These are phyloP conservation scores for Lyophyllum semitale DNA, from an alignment of 768 basidiomycete species.

Conservation along the genomic window DNA sequence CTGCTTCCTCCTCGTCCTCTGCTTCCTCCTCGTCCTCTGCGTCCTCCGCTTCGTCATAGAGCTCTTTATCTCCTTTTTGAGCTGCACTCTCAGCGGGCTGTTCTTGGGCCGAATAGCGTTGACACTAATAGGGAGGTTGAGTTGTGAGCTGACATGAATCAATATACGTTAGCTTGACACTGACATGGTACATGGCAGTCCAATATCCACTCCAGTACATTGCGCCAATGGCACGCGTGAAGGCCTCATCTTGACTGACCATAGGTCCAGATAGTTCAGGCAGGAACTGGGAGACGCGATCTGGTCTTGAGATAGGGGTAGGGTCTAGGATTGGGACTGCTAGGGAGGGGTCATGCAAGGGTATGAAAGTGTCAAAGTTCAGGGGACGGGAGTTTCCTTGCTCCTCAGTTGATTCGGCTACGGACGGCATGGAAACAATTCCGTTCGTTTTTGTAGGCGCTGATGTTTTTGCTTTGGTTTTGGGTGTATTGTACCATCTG, in stretches of 20 bases:
- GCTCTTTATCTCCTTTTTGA: constrained; percentile 17
- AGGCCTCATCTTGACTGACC: constrained; percentile 74
- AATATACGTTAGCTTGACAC: constrained; percentile 21
- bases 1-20: constrained; percentile 29
- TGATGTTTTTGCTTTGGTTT: not conserved
- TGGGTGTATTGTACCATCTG: constrained; percentile 81
- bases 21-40: constrained; percentile 31
- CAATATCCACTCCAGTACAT: constrained; percentile 91
- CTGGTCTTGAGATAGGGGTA: constrained; percentile 17
- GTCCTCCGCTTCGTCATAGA: constrained; percentile 13
- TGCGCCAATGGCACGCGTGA: constrained; percentile 70
- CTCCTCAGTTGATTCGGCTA: constrained; percentile 13
- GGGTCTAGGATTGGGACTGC: constrained; percentile 22
- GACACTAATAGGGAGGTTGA: constrained; percentile 26
- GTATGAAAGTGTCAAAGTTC: constrained; percentile 72
- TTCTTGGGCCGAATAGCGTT: constrained; percentile 26
- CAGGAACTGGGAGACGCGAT: constrained; percentile 27
- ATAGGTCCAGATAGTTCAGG: constrained; percentile 34
- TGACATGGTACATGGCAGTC: constrained; percentile 82
- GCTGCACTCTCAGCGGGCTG: constrained; percentile 17
- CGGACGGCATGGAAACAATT: not conserved
- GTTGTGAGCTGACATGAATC: not conserved
- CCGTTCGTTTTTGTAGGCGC: not conserved
- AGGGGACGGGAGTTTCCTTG: constrained; percentile 61
- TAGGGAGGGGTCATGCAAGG: constrained; percentile 68